Percentiles rank a stretch among this genome's conserved stretches.
Conservation (phyloP, 148 eudicot genomes). For the Dysphania ambrosioides region DNA sequence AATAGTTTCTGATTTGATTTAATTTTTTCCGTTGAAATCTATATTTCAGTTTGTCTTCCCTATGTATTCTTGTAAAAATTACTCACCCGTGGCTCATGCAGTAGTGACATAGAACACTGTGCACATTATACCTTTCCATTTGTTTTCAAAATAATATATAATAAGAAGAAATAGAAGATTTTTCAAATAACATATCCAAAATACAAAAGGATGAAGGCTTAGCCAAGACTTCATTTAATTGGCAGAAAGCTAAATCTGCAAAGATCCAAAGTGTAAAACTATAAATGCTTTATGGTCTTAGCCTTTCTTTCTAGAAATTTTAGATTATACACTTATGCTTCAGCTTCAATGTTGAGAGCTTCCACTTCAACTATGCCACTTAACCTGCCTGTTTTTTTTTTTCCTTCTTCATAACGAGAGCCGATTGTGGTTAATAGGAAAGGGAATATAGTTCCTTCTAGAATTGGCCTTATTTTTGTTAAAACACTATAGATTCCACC, state of each 20-base stretch:
- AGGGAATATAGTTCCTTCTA: not conserved
- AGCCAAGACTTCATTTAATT: not conserved
- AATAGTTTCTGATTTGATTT: conserved; percentile 24
- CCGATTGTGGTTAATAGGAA: not conserved
- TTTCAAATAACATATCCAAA: not conserved
- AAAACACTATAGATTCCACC: not conserved
- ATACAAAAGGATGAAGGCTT: not conserved
- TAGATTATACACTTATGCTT: not conserved
- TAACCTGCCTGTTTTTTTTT: not conserved
- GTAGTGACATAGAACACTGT: not conserved
- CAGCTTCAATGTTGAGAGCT: not conserved
- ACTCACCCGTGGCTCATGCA: not conserved
- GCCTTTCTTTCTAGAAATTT: not conserved
- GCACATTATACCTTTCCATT: not conserved
- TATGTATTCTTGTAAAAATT: not conserved
- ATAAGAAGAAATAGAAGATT: not conserved
- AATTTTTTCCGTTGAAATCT: conserved; percentile 5
- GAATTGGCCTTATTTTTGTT: not conserved
- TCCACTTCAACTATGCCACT: not conserved
- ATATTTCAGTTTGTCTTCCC: not conserved
- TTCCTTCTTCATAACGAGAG: not conserved
- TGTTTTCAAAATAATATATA: not conserved
- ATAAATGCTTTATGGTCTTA: not conserved
- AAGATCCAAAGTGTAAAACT: not conserved
- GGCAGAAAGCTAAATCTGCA: not conserved